Evolutionary conservation across 805 yeast species (phyloP), one percentile per base, ranked within the genome.

Genomic region (Candida chilensis): DNA sequence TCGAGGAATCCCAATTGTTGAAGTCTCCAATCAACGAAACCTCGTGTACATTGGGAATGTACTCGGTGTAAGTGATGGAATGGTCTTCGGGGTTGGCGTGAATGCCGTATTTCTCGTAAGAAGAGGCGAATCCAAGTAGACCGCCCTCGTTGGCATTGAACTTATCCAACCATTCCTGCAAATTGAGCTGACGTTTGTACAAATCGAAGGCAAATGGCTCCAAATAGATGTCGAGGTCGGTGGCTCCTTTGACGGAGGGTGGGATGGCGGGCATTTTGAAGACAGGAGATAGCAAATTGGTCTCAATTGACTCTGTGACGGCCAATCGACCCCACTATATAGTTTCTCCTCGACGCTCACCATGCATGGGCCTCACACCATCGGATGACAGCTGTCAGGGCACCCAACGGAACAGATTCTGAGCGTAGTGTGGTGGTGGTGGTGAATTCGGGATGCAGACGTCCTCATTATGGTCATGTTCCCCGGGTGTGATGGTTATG

Each of bases 1-100:
- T 37, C 4, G 55, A 54, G 21, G 71, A 64, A 41, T 76, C 61
- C 98, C 98, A 90, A 37, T 64, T 48, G 54, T 90, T 90, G 67
- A 92, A 90, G 30, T 90, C 97, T 11, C 98, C 98, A 33, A 84
- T 79, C n/a, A 90, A 51, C 32, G 75, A 68, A 2, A 92, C 96
- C 27, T 50, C 60, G 4, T 44, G 46, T 2, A 95, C 97, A 46
- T 85, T 80, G 5, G 97, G 98, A 2, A 94, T 87, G 77, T 95
- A 90, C 54, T 90, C 95, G 16, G 72, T 65, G 45, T 81, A 81
- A 2, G 57, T 51, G 30, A 88, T 71, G 5, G 70, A 65, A 37
- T 74, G 71, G 32, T 71, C 69, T 2, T 34, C 32, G 10, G 46
- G 46, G 37, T 71, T 60, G 9, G 78, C 77, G 43, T 84, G 87